phyloP scores from a whole-genome alignment of 352 stramenopile species.

The Aphanomyces invadans region DNA sequence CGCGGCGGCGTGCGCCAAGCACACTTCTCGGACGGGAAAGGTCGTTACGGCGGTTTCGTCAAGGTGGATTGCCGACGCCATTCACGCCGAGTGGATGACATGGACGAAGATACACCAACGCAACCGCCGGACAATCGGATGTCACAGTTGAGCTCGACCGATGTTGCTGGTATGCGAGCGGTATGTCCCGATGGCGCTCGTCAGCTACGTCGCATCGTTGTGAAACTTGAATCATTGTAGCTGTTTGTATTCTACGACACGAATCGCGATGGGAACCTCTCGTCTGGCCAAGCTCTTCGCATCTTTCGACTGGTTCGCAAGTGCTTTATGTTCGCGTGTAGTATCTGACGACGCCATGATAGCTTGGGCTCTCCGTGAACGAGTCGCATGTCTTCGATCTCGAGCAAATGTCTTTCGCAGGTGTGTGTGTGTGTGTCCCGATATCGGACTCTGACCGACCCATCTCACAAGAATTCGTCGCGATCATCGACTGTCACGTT shows the following conservation, averaged over 20 bases:
- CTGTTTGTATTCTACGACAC: constrained; percentile 75
- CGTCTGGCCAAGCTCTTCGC: constrained; percentile 44
- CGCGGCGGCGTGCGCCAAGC: no score
- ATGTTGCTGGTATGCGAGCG: constrained; percentile 3
- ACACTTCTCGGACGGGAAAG: no score
- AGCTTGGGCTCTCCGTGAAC: constrained; percentile 18
- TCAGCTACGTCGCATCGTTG: no score
- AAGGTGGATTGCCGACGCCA: neutral
- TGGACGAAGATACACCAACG: no score
- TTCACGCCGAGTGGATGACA: neutral
- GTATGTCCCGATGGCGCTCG: neutral
- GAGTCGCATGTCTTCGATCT: constrained; percentile 13
- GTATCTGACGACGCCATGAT: neutral
- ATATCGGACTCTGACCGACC: neutral
- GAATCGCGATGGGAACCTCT: constrained; percentile 49
- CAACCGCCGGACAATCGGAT: neutral
- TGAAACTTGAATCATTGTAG: constrained; percentile 24
- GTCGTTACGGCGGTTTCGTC: neutral
- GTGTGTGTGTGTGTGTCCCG: neutral
- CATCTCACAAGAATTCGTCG: constrained; percentile 2
- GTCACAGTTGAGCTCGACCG: neutral
- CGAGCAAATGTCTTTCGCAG: constrained; percentile 12
- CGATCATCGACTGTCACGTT: constrained; percentile 9
- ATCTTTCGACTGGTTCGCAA: constrained; percentile 55
- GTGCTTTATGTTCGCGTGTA: no score